Evolutionary conservation across 2,329 filamentous ascomycete genomes (phyloP), one percentile per base, ranked within the genome.

Genomic region (Fusarium keratoplasticum): DNA sequence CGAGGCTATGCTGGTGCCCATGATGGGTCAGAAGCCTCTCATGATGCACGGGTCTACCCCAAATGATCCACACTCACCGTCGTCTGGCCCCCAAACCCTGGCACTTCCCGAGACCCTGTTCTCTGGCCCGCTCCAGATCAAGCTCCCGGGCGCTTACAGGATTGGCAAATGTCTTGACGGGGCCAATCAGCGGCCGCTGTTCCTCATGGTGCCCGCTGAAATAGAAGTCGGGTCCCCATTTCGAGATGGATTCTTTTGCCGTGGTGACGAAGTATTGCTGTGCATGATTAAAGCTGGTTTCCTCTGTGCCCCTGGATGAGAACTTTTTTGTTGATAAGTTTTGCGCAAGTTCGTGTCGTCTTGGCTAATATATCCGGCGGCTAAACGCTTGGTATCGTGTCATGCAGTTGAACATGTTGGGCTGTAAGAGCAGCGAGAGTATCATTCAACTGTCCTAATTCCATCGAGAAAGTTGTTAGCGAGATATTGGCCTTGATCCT

Each of bases 61-160:
- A 60, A 65, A 29, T 33, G 64, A 47, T 66, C 71, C 71, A 74
- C 71, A 33, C 35, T 50, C 59, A 47, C 42, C 61, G 33, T 50
- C 47, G 27, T 67, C 62, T 76, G 70, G 72, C 68, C 63, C 70
- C 69, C 64, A 69, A 74, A 57, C 73, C 67, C 64, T 74, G 73
- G 65, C 66, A 31, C 65, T 54, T 70, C 69, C 72, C 71, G 71
- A 68, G 42, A 55, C 52, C 71, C 71, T 62, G 67, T 64, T 72
- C 67, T 50, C 64, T 69, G 66, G 66, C 68, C 65, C 63, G 66
- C 62, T 74, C 61, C 68, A 67, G 68, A 67, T 75, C 59, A 66
- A 74, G 76, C 68, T 72, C 59, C 61, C 62, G 73, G 77, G 77
- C 77, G 77, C 77, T 79, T 79, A 79, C 71, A 76, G 60, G 62